Base-by-base conservation (phyloP, 1,284 basidiomycete genomes). In the Inonotus hispidus region DNA sequence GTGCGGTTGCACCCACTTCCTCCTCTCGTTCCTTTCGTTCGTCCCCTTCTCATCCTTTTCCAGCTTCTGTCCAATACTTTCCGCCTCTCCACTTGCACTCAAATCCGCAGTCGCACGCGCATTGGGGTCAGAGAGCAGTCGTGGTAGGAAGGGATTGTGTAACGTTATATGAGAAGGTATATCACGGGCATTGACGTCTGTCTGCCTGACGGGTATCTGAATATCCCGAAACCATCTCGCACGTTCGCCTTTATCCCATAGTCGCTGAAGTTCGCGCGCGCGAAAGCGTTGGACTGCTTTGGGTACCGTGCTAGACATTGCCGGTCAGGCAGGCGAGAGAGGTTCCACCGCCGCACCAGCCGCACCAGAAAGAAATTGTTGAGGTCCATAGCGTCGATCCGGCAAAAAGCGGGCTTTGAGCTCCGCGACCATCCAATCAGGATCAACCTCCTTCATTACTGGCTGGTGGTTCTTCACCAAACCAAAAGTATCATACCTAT, bases 1-100 rank as follows among this genome's bases (percentile, higher is more conserved):
- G 63, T 80, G 82, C 16, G 90, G 77, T 0, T 82, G 80, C 47
- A 79, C 78, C 88, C 88, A 92, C 70, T 81, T 77, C 37, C 53
- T 59, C 21, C 60, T 47, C 32, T 45, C 38, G 1, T 23, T 37
- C 52, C 4, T 50, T 3, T 43, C 38, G 4, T 58, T 45, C 43
- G n/a, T 23, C 21, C n/a, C n/a, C n/a, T 5, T 57, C 27, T 57
- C 43, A 23, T 25, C 29, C 43, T 45, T 47, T 41, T 46, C 10
- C 39, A 14, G 13, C 27, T 32, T 47, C 16, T 25, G n/a, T 1
- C 2, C 3, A 13, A 3, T 3, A 19, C 0, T 5, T 10, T 14
- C 16, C 1, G 2, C 45, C 21, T 8, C 3, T 14, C 7, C 10
- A 16, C 8, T 25, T 6, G 47, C 19, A 16, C 19, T 14, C 52